Percentiles rank a stretch among this genome's conserved stretches.
Conservation (phyloP, 306 rosid genomes). For the Citrullus colocynthis region DNA sequence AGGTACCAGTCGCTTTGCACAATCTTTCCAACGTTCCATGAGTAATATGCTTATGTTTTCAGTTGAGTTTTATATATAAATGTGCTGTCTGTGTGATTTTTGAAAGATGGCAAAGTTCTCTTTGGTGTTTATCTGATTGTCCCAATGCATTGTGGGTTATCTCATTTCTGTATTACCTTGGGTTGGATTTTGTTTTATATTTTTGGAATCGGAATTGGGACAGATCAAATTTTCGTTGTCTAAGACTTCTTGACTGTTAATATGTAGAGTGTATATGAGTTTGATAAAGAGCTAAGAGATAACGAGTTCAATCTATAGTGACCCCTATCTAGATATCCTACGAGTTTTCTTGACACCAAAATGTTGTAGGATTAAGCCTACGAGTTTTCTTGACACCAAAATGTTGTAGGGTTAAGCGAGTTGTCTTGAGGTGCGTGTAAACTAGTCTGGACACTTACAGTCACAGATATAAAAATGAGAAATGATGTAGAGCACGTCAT, state of each 20-base stretch:
- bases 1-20: conserved; percentile 27
- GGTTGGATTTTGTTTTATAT: neutral
- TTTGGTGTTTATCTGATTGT: neutral
- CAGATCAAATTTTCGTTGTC: neutral
- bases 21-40: neutral
- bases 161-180: neutral
- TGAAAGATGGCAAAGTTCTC: neutral
- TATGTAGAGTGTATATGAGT: no score
- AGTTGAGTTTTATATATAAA: neutral
- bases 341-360: no score
- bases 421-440: no score
- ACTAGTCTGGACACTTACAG: no score
- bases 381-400: no score
- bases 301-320: no score
- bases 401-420: no score
- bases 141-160: neutral
- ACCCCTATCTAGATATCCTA: no score
- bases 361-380: no score
- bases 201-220: neutral
- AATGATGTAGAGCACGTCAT: neutral
- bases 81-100: neutral
- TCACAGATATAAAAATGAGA: no score
- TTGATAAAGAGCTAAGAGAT: no score
- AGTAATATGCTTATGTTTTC: neutral
- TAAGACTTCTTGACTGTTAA: neutral